Evolutionary conservation across 164 flowering plant genomes (phyloP), one percentile per base, ranked within the genome.

Genomic region (Vitis rupestris): DNA sequence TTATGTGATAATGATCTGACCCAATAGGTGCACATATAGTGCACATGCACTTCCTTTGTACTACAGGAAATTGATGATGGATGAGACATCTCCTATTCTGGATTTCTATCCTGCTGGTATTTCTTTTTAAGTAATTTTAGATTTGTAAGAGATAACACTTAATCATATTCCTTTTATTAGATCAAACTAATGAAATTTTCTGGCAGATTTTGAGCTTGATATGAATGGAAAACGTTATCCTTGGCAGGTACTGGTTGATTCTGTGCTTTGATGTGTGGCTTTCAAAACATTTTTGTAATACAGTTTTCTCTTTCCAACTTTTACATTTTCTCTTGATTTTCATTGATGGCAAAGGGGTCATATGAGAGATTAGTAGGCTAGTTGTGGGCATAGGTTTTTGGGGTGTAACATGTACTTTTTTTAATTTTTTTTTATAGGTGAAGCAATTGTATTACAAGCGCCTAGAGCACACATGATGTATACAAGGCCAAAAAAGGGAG

Each of bases 81-180:
- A 86, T 75, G 37, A 72, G 11, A 62, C 70, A 15, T 86, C 90
- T 19, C 84, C 88, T 64, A 78, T 88, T 58, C 60, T 79, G 63
- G 88, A 85, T 62, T 86, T 88, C 63, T 88, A 86, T 76, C 92
- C 92, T 47, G 44, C 70, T 44, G 87, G 92, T 88, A 73, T 7
- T 48, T 16, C 30, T 67, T 31, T 72, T 31, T 4, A 3, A 37
- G 44, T 50, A 29, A n/a, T 9, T 51, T 60, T 13, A 15, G 17
- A 11, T 12, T 59, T 9, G 37, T 10, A 14, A 8, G 6, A 12
- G 14, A 37, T 14, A 31, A 37, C 44, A 37, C 44, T 50, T 14
- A 8, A 19, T 9, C n/a, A 51, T 16, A 59, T 29, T 56, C 65
- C 13, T 73, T 19, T 49, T 68, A 23, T 9, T n/a, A 3, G 44